A percentile compares a stretch with the other conserved stretches of the same genome.
phyloP scores from a whole-genome alignment of 352 stramenopile genomes.

The Globisporangium radiosum region DNA sequence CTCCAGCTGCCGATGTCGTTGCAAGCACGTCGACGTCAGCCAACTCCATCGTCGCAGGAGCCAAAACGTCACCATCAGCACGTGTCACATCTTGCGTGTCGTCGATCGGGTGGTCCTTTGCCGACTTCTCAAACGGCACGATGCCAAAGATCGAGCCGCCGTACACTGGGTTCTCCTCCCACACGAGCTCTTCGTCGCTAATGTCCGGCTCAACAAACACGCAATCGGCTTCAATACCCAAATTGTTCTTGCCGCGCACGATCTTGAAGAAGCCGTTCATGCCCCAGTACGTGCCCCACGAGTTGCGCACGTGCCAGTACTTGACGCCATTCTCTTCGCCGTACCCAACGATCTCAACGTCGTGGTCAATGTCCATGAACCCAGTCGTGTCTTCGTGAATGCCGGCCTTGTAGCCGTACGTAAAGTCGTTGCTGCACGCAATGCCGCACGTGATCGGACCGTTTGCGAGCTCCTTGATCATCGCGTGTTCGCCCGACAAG shows the following conservation, averaged over 20 bases:
- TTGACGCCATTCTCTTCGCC: constrained; percentile 86
- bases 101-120: constrained; percentile 87
- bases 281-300: constrained; percentile 92
- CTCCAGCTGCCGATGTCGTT: neutral
- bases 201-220: constrained; percentile 84
- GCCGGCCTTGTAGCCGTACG: constrained; percentile 90
- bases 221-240: constrained; percentile 89
- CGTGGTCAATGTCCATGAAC: constrained; percentile 83
- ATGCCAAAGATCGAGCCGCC: constrained; percentile 77
- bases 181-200: constrained; percentile 73
- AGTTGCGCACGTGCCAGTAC: constrained; percentile 97
- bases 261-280: constrained; percentile 97
- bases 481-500: constrained; percentile 57
- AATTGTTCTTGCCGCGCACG: constrained; percentile 88
- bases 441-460: constrained; percentile 92
- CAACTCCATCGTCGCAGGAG: constrained; percentile 2
- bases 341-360: constrained; percentile 89
- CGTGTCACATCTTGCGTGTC: constrained; percentile 80
- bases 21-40: constrained; percentile 7
- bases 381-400: constrained; percentile 88
- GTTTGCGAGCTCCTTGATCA: constrained; percentile 79
- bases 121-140: constrained; percentile 53
- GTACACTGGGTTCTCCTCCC: constrained; percentile 69
- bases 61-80: constrained; percentile 17
- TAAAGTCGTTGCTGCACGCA: constrained; percentile 84